Evolutionary conservation across 2,329 filamentous ascomycete species (phyloP).

Genomic region (Tolypocladium paradoxum): DNA sequence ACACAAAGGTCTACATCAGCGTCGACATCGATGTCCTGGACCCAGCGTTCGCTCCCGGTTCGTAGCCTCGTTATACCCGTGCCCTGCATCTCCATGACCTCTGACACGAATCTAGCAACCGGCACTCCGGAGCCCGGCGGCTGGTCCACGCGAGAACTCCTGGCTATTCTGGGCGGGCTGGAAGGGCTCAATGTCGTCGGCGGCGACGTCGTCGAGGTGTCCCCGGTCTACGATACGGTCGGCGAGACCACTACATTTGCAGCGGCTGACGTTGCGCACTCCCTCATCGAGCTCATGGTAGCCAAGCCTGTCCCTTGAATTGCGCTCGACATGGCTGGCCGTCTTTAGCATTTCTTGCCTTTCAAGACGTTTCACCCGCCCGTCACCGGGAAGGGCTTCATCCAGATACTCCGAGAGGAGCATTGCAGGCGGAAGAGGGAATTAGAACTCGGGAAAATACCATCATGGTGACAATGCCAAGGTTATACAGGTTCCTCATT

Average conservation of each 20-base stretch:
- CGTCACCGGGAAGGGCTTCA: background rate
- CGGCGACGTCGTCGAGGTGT: conserved; percentile 77
- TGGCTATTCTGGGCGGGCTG: conserved; percentile 64
- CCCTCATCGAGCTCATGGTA: conserved; percentile 10
- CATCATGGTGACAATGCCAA: background rate
- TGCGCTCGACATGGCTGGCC: background rate
- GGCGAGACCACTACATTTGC: conserved; percentile 71
- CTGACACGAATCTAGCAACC: conserved; percentile 40
- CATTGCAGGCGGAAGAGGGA: background rate
- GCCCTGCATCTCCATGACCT: background rate
- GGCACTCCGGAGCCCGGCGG: conserved; percentile 78
- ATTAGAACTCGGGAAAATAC: background rate
- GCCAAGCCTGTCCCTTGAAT: background rate
- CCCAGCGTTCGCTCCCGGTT: conserved; percentile 30
- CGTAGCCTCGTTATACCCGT: background rate
- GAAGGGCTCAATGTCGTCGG: conserved; percentile 72
- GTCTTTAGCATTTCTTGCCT: background rate
- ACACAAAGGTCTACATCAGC: conserved; percentile 63
- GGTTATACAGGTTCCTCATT: background rate
- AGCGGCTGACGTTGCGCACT: conserved; percentile 61
- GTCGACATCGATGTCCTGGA: conserved; percentile 74
- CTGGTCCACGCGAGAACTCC: conserved; percentile 76
- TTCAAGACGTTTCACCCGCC: background rate
- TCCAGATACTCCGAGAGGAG: background rate
- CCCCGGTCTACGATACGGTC: conserved; percentile 67